These are phyloP conservation scores for Toxicodendron radicans DNA, from an alignment of 345 rosid genomes.

Conservation along the genomic window DNA sequence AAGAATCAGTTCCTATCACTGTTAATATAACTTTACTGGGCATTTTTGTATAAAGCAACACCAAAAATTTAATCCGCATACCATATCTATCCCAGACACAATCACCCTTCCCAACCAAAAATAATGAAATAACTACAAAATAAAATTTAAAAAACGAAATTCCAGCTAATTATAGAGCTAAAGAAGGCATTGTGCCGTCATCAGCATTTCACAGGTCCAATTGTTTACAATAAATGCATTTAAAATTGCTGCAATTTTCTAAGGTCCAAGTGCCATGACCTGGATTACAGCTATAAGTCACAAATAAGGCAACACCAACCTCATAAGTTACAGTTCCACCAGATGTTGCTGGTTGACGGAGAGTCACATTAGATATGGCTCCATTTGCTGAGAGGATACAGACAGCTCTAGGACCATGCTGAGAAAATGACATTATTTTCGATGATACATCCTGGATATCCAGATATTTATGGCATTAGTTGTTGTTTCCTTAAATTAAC, in stretches of 20 bases:
- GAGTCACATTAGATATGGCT: constrained; percentile 74
- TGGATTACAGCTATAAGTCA: background rate
- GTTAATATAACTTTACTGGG: too few species aligned
- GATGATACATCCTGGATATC: constrained; percentile 59
- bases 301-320: constrained; percentile 38
- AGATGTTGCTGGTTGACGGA: constrained; percentile 64
- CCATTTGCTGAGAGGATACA: constrained; percentile 76
- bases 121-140: background rate
- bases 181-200: background rate
- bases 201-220: background rate
- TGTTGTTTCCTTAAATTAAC: background rate
- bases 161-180: background rate
- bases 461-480: constrained; percentile 2
- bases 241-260: background rate
- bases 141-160: background rate
- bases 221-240: background rate
- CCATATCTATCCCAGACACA: background rate
- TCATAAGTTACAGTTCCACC: constrained; percentile 83
- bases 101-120: background rate
- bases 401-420: constrained; percentile 60
- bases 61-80: background rate
- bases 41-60: too few species aligned
- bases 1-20: too few species aligned
- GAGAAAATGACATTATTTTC: constrained; percentile 70
- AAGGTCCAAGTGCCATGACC: background rate